Base-by-base conservation (phyloP, 306 rosid genomes). In the Hippophae tibetana region DNA sequence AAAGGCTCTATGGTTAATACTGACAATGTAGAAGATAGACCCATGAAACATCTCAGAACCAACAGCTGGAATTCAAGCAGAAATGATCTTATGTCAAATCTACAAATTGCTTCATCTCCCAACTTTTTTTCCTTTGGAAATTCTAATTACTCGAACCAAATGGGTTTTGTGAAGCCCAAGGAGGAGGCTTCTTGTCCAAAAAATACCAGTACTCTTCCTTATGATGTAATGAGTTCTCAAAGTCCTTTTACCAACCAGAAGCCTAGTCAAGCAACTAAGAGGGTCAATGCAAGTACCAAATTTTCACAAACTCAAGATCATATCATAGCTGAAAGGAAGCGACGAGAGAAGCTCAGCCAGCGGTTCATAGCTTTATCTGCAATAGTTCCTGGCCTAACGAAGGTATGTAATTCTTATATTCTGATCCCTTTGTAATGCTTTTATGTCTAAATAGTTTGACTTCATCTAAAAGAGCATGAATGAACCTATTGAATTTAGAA, bases 281-380 rank as follows among this genome's bases (percentile, higher is more conserved):
- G 77, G 69, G 43, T 56, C 48, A 74, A 53, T 68, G 52, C 74
- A 62, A 74, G 58, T 68, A 70, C 81, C 38, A 83, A 76, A 68
- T 54, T 65, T 72, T 70, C 96, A 50, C 86, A 73, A 53, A 67
- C 87, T 57, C 94, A 82, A 61, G 96, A 87, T 61, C 98, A 92
- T 65, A 77, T 87, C 3, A 45, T 81, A 9, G 86, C 86, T 2
- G 86, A 81, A 62, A 72, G 83, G 62, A 81, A 71, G 57, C 70
- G 86, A 27, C 44, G 86, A 31, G 83, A 81, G 58, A 81, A 81
- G 58, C 80, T 81, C 53, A 71, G 71, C 60, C 83, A 74, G 57
- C 46, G 66, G 49, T 81, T 77, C 60, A 63, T 74, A 7, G 78
- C 78, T 48, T 78, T 81, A 55, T 77, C 86, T 7, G 78, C 86